Conservation (phyloP, 2,329 filamentous ascomycete species). For the Ascochyta koolunga region DNA sequence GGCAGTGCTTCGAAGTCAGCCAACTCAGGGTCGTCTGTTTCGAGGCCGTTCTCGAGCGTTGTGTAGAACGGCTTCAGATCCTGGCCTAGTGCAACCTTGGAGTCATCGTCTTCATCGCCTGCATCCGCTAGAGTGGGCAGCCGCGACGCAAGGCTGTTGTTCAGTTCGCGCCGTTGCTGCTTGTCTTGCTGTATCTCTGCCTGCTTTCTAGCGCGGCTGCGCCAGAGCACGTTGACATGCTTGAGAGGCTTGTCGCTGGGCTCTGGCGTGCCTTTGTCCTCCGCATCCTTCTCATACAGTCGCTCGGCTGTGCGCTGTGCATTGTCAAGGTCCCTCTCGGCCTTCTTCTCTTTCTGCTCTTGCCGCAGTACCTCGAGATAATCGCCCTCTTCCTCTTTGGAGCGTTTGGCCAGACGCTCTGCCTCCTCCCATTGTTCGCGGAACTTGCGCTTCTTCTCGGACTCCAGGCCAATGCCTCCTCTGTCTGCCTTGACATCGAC, state of each 20-base stretch:
- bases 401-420: conserved; percentile 41
- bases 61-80: conserved; percentile 55
- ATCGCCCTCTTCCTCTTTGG: conserved; percentile 55
- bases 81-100: conserved; percentile 71
- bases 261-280: conserved; percentile 29
- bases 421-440: conserved; percentile 46
- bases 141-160: conserved; percentile 48
- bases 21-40: conserved; percentile 80
- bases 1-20: conserved; percentile 77
- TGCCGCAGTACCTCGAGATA: conserved; percentile 43
- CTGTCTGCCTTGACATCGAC: conserved; percentile 79
- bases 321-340: conserved; percentile 72
- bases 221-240: conserved; percentile 78
- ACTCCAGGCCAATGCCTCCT: conserved; percentile 82
- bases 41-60: conserved; percentile 69
- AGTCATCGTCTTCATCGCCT: conserved; percentile 75
- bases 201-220: conserved; percentile 72
- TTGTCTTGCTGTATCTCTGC: conserved; percentile 71
- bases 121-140: conserved; percentile 66
- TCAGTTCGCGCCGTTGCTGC: conserved; percentile 36
- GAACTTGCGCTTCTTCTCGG: conserved; percentile 78
- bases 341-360: conserved; percentile 44
- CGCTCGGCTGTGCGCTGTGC: conserved; percentile 85
- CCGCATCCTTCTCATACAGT: conserved; percentile 59
- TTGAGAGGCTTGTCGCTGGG: conserved; percentile 61